Percentiles rank a stretch among this genome's conserved stretches.
These are phyloP conservation scores for Sclerotinia glacialis DNA, from an alignment of 2,329 filamentous ascomycete species.

Conservation along the genomic window DNA sequence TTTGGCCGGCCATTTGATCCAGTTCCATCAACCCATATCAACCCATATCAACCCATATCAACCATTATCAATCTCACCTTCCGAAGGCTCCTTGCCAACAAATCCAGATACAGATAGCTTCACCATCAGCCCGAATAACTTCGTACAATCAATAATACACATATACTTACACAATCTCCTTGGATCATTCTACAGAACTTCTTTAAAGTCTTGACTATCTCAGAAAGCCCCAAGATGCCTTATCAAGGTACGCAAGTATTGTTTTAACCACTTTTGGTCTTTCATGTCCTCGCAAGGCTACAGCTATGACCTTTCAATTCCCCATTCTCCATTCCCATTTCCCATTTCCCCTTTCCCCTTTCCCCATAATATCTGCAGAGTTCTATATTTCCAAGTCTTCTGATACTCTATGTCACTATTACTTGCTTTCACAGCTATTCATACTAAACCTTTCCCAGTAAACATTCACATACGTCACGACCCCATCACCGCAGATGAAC, in stretches of 20 bases:
- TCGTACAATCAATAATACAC: background rate
- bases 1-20: conserved; percentile 1
- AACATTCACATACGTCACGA: conserved; percentile 24
- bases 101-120: conserved; percentile 5
- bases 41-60: too few species aligned
- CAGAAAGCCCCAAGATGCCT: conserved; percentile 10
- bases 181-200: background rate
- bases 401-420: background rate
- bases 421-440: background rate
- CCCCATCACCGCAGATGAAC: background rate
- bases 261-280: background rate
- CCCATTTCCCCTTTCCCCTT: background rate
- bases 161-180: background rate
- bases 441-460: conserved; percentile 27
- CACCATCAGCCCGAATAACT: background rate
- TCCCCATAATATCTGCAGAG: background rate
- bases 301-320: background rate
- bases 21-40: background rate
- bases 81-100: background rate
- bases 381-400: background rate
- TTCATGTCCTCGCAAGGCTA: conserved; percentile 1
- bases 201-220: background rate
- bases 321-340: background rate
- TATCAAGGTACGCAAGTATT: conserved; percentile 19
- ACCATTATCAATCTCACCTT: conserved; percentile 1